phyloP scores from a whole-genome alignment of 805 yeast species.

The Danielia oregonensis region DNA sequence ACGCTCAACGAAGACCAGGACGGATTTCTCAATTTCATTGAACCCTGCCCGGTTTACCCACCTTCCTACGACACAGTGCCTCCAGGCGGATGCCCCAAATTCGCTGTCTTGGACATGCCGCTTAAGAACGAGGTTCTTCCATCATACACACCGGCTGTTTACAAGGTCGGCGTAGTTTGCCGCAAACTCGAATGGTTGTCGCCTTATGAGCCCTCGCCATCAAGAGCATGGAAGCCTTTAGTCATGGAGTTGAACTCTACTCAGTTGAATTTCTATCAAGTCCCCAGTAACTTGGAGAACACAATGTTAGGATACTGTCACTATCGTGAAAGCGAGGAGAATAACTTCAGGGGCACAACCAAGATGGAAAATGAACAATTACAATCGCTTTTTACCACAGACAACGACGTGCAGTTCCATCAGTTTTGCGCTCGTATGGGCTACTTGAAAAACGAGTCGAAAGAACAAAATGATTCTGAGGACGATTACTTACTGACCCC shows the following conservation, averaged over 20 bases:
- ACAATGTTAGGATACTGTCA: slow-evolving; percentile 15
- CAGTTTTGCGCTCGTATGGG: slow-evolving; percentile 8
- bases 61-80: slow-evolving; percentile 35
- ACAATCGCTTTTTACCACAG: slow-evolving; percentile 11
- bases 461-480: neutral
- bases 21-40: slow-evolving; percentile 27
- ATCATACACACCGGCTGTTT: slow-evolving; percentile 59
- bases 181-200: slow-evolving; percentile 74
- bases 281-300: slow-evolving; percentile 31
- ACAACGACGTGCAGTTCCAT: slow-evolving; percentile 7
- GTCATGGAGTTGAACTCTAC: slow-evolving; percentile 82
- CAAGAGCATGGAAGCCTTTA: slow-evolving; percentile 66
- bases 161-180: slow-evolving; percentile 51
- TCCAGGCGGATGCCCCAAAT: slow-evolving; percentile 44
- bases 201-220: slow-evolving; percentile 68
- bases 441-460: slow-evolving; percentile 1
- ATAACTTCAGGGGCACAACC: slow-evolving; percentile 40
- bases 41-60: slow-evolving; percentile 37
- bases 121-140: slow-evolving; percentile 51
- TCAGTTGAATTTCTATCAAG: slow-evolving; percentile 66
- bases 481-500: neutral
- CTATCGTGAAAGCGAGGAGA: neutral
- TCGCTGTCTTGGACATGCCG: slow-evolving; percentile 19
- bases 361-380: slow-evolving; percentile 20
- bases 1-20: slow-evolving; percentile 3